Conservation (phyloP, 768 basidiomycete genomes). For the Suillus hirtellus region DNA sequence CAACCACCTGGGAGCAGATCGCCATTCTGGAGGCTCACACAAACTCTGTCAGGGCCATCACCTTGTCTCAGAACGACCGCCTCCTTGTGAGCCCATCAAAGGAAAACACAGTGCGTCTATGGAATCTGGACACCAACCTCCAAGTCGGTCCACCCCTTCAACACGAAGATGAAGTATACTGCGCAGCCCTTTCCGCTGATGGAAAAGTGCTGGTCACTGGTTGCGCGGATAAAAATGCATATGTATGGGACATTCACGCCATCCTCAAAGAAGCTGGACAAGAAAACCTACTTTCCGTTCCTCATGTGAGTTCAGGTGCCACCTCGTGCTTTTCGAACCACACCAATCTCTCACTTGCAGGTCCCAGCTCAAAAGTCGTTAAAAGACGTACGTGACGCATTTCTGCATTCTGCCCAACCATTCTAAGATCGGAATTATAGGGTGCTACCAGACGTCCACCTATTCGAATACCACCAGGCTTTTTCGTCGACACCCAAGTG, state of each 20-base stretch:
- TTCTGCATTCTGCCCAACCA: background rate
- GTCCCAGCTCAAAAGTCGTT: background rate
- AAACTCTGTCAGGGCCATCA: fast-evolving
- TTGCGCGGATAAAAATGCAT: background rate
- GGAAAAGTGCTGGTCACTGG: background rate
- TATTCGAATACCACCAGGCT: background rate
- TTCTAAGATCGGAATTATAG: background rate
- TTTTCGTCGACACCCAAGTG: background rate
- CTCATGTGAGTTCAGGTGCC: background rate
- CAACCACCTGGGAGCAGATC: background rate
- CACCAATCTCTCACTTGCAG: background rate
- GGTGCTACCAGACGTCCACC: background rate
- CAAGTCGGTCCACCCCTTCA: background rate
- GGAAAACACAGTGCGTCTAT: background rate
- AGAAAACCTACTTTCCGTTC: background rate
- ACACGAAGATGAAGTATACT: background rate
- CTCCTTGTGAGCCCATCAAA: background rate
- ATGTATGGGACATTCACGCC: background rate
- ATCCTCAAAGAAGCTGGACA: background rate
- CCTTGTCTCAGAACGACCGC: background rate
- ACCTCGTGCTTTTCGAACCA: background rate
- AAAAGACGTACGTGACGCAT: background rate
- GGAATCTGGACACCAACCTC: background rate
- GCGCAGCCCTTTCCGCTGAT: background rate
- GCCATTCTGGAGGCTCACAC: background rate